phyloP scores from a whole-genome alignment of 768 basidiomycete species.

The Ramaria sp. region DNA sequence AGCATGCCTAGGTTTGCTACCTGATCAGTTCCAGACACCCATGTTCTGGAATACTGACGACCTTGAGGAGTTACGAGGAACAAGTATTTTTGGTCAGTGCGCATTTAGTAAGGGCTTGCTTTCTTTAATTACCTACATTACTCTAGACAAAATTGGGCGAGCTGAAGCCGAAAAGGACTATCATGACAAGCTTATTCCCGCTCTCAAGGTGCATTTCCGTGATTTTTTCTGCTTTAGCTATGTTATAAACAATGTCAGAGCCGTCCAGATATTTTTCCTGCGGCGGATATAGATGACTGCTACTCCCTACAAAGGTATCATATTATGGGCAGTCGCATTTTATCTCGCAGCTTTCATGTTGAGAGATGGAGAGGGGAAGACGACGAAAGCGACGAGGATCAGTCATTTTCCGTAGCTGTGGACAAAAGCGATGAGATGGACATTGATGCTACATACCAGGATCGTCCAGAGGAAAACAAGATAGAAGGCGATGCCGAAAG shows the following conservation, averaged over 20 bases:
- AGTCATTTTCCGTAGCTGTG: conserved; percentile 13
- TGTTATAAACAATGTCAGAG: conserved; percentile 30
- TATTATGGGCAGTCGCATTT: conserved; percentile 80
- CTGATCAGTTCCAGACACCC: conserved; percentile 69
- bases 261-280: conserved; percentile 62
- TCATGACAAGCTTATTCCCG: conserved; percentile 51
- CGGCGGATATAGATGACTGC: conserved; percentile 28
- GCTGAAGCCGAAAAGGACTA: conserved; percentile 74
- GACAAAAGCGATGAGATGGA: conserved; percentile 20
- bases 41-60: conserved; percentile 89
- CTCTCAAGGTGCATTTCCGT: conserved; percentile 44
- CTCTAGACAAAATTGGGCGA: conserved; percentile 75
- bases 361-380: conserved; percentile 34
- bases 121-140: background rate
- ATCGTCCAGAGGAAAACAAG: conserved; percentile 26
- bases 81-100: conserved; percentile 67
- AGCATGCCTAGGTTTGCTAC: conserved; percentile 46
- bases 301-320: conserved; percentile 76
- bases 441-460: conserved; percentile 18
- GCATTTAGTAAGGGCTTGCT: background rate
- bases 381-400: conserved; percentile 16
- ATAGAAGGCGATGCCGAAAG: conserved; percentile 30
- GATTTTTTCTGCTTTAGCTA: background rate
- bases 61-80: conserved; percentile 65
- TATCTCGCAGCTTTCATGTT: conserved; percentile 87